Evolutionary conservation across 164 flowering plant genomes (phyloP).

Genomic region (Vitis cinerea): DNA sequence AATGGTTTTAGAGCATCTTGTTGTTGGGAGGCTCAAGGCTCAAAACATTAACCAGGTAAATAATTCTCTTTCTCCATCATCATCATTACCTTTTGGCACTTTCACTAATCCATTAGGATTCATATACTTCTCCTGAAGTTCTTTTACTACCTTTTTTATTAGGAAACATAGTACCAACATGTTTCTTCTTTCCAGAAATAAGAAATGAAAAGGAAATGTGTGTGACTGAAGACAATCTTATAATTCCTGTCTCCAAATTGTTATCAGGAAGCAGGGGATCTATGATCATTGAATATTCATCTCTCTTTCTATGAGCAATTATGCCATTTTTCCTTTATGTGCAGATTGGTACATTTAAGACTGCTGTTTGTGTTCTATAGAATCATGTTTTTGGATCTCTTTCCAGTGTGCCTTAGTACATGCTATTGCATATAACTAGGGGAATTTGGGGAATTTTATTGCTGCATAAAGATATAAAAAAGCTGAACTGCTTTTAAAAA

Average conservation of each 20-base stretch:
- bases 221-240: too few species aligned
- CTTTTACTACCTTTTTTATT: too few species aligned
- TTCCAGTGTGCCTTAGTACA: not conserved
- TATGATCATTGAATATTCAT: not conserved
- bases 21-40: constrained; percentile 87
- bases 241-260: not conserved
- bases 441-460: too few species aligned
- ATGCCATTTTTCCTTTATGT: not conserved
- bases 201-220: too few species aligned
- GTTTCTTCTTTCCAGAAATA: too few species aligned
- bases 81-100: too few species aligned
- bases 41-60: constrained; percentile 92
- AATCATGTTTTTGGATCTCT: not conserved
- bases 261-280: not conserved
- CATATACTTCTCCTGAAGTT: too few species aligned
- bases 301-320: not conserved
- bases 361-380: not conserved
- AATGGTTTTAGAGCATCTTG: constrained; percentile 97
- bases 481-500: too few species aligned
- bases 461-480: too few species aligned
- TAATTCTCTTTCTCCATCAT: not conserved
- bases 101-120: too few species aligned
- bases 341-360: not conserved
- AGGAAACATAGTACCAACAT: too few species aligned
- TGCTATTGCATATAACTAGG: too few species aligned